Conservation (phyloP, 108 stramenopile genomes). For the Ochromonas danica region DNA sequence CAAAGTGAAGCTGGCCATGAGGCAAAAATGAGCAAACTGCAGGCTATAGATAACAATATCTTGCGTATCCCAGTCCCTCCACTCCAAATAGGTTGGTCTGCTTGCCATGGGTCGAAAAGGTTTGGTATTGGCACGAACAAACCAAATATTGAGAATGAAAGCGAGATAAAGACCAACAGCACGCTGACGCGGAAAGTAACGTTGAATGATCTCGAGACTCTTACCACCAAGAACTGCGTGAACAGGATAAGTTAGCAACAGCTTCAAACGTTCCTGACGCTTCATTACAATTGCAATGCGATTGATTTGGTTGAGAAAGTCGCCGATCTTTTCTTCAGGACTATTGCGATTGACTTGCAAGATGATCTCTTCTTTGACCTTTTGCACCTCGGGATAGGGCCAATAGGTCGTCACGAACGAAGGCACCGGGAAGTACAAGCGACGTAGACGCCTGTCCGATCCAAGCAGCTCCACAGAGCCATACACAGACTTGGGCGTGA, state of each 20-base stretch:
- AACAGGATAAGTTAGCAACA: neutral
- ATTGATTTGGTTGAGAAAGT: neutral
- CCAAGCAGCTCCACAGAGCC: constrained; percentile 27
- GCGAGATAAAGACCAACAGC: neutral
- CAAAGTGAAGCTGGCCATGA: neutral
- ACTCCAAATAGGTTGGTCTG: neutral
- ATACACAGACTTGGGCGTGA: neutral
- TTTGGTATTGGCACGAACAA: neutral
- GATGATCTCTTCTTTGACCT: constrained; percentile 2
- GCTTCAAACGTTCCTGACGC: neutral
- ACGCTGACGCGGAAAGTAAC: neutral
- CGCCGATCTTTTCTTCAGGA: constrained; percentile 28
- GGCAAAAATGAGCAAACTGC: neutral
- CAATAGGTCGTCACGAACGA: constrained; percentile 1
- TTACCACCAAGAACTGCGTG: constrained; percentile 29
- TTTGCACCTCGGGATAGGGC: constrained; percentile 33
- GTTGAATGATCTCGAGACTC: neutral
- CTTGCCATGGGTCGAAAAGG: neutral
- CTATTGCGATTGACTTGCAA: neutral
- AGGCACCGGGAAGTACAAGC: constrained; percentile 23
- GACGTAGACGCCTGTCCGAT: neutral
- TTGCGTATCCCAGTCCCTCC: neutral
- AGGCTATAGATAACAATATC: neutral
- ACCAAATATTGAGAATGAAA: neutral
- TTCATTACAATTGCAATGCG: constrained; percentile 6